A percentile compares a stretch with the other conserved stretches of the same genome.
phyloP scores from a whole-genome alignment of 805 yeast genomes.

The Maudiozyma bulderi region DNA sequence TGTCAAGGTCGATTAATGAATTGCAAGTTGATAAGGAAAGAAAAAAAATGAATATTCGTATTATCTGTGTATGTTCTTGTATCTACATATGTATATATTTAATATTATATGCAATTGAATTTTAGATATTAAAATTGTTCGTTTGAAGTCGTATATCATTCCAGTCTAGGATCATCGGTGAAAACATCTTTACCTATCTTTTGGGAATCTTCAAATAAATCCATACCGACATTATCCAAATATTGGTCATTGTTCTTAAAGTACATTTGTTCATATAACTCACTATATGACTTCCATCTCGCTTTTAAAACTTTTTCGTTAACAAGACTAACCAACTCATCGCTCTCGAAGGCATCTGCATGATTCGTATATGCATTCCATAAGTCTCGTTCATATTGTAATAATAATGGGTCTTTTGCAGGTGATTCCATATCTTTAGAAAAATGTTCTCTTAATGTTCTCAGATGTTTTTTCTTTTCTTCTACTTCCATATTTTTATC shows the following conservation, averaged over 20 bases:
- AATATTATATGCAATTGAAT: too few species aligned
- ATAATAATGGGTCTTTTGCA: constrained; percentile 23
- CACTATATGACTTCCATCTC: not conserved
- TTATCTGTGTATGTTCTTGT: not conserved
- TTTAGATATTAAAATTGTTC: too few species aligned
- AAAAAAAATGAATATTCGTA: not conserved
- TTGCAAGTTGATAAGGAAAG: too few species aligned
- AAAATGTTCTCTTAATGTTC: constrained; percentile 8
- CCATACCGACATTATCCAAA: constrained; percentile 4
- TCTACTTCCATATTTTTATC: constrained; percentile 7
- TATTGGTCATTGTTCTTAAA: not conserved
- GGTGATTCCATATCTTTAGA: constrained; percentile 12
- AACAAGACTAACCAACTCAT: not conserved
- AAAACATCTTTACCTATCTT: constrained; percentile 2
- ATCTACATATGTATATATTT: not conserved
- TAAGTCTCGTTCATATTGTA: constrained; percentile 11
- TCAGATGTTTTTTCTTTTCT: constrained; percentile 10
- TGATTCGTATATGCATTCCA: constrained; percentile 11
- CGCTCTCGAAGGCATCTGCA: not conserved
- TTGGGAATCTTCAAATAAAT: constrained; percentile 3
- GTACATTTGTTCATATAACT: not conserved
- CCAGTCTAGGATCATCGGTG: not conserved
- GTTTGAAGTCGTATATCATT: not conserved
- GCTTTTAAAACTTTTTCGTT: not conserved
- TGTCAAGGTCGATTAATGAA: too few species aligned